Percentiles rank a stretch among this genome's conserved stretches.
Conservation (phyloP, 2,329 filamentous ascomycete species). For the Claviceps purpurea region DNA sequence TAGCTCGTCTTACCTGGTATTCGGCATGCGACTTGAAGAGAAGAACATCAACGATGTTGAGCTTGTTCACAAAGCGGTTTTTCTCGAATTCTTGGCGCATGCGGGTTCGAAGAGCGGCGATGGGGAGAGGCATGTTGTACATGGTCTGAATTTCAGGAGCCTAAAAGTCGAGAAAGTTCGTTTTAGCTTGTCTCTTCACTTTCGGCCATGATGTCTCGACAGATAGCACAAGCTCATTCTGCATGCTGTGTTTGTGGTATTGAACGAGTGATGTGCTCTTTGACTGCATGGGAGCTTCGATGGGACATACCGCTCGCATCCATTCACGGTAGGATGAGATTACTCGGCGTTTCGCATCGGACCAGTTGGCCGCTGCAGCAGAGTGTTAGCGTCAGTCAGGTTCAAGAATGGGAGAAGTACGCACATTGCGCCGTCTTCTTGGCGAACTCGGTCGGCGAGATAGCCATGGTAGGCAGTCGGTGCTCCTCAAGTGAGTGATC, state of each 20-base stretch:
- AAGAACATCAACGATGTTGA: slow-evolving; percentile 77
- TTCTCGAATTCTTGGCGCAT: slow-evolving; percentile 95
- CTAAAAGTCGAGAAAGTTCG: slow-evolving; percentile 30
- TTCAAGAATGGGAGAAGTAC: slow-evolving; percentile 18
- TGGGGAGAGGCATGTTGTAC: slow-evolving; percentile 85
- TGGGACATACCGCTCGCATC: slow-evolving; percentile 75
- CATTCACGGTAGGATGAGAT: slow-evolving; percentile 85
- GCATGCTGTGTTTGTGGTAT: background rate
- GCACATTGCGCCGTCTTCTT: slow-evolving; percentile 66
- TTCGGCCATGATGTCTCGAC: too few species aligned
- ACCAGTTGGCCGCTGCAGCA: slow-evolving; percentile 67
- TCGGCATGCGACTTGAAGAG: slow-evolving; percentile 85
- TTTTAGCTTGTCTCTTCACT: slow-evolving; percentile 1
- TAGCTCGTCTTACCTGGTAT: slow-evolving; percentile 63
- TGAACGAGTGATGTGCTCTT: background rate
- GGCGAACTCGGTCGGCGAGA: slow-evolving; percentile 87
- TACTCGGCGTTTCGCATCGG: slow-evolving; percentile 77
- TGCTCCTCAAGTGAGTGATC: slow-evolving; percentile 18
- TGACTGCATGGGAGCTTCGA: background rate
- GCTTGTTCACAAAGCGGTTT: slow-evolving; percentile 83
- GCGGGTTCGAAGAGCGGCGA: slow-evolving; percentile 79
- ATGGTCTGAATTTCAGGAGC: slow-evolving; percentile 93
- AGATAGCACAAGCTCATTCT: background rate
- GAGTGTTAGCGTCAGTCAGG: slow-evolving; percentile 20
- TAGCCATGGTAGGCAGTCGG: slow-evolving; percentile 53